These are phyloP conservation scores for Neostapfia colusana DNA, from an alignment of 176 grass and related monocot species.

Conservation along the genomic window DNA sequence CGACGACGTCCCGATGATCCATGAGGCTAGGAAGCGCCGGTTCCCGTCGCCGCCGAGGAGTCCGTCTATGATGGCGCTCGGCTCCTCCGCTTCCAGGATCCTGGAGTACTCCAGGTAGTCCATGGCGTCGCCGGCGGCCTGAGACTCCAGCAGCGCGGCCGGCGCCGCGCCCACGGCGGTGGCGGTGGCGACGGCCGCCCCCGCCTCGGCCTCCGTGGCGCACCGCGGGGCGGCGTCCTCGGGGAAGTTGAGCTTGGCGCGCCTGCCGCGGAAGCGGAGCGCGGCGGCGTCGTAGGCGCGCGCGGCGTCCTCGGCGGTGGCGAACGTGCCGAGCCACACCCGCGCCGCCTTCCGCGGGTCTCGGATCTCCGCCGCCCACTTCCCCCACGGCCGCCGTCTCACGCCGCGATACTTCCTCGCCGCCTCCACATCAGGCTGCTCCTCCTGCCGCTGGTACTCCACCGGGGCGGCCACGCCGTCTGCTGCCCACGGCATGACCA, in stretches of 20 bases:
- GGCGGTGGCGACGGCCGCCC: neutral
- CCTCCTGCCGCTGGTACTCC: neutral
- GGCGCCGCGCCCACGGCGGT: neutral
- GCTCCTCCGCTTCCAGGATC: constrained; percentile 23
- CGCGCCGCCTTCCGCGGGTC: constrained; percentile 73
- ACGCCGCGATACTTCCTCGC: constrained; percentile 65
- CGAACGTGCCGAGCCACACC: constrained; percentile 87
- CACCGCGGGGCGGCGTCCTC: constrained; percentile 46
- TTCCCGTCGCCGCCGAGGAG: neutral
- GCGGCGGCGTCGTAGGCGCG: constrained; percentile 85
- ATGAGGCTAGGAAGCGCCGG: constrained; percentile 28
- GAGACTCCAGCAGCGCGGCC: constrained; percentile 45
- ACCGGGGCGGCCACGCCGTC: neutral
- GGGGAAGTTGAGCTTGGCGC: too few species aligned
- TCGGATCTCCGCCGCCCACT: constrained; percentile 93
- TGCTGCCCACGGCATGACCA: constrained; percentile 14
- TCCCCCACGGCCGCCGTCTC: constrained; percentile 74
- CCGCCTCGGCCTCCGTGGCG: neutral
- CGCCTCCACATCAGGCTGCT: neutral
- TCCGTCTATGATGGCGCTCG: constrained; percentile 25
- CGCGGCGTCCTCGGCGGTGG: constrained; percentile 78
- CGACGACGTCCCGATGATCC: constrained; percentile 46
- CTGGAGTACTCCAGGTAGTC: constrained; percentile 51
- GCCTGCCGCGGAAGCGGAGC: constrained; percentile 81
- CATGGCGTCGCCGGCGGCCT: constrained; percentile 14